Evolutionary conservation across 306 rosid genomes (phyloP).

Genomic region (Vigna unguiculata): DNA sequence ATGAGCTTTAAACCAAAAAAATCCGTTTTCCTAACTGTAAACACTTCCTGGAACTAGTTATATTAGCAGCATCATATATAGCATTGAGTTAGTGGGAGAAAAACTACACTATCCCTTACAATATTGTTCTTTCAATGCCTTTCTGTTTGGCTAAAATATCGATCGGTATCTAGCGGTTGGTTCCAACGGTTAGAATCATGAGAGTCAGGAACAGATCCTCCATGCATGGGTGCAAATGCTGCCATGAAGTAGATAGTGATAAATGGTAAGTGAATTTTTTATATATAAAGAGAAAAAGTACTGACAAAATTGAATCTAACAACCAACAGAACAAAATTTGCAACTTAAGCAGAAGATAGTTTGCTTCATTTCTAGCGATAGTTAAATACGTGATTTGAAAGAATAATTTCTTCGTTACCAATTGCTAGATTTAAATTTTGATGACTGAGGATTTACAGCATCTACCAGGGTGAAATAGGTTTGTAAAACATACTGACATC

Average conservation of each 20-base stretch:
- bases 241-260: slow-evolving; percentile 44
- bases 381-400: slow-evolving; percentile 18
- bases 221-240: slow-evolving; percentile 93
- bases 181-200: slow-evolving; percentile 50
- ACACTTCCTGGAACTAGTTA: neutral
- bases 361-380: slow-evolving; percentile 15
- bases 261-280: slow-evolving; percentile 27
- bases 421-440: neutral
- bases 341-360: neutral
- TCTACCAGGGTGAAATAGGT: neutral
- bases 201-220: slow-evolving; percentile 46
- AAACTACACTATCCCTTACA: slow-evolving; percentile 19
- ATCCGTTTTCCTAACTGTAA: neutral
- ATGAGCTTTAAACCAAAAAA: slow-evolving; percentile 28
- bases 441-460: neutral
- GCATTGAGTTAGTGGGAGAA: slow-evolving; percentile 19
- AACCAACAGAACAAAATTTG: slow-evolving; percentile 30
- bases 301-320: slow-evolving; percentile 9
- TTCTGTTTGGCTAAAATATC: slow-evolving; percentile 67
- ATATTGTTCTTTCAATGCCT: slow-evolving; percentile 39
- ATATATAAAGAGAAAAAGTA: slow-evolving; percentile 8
- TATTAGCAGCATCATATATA: slow-evolving; percentile 25
- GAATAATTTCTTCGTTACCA: slow-evolving; percentile 4
- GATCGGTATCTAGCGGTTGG: slow-evolving; percentile 65
- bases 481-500: neutral